A percentile compares a stretch with the other conserved stretches of the same genome.
phyloP scores from a whole-genome alignment of 1,284 basidiomycete genomes.

The Heterobasidion parviporum region DNA sequence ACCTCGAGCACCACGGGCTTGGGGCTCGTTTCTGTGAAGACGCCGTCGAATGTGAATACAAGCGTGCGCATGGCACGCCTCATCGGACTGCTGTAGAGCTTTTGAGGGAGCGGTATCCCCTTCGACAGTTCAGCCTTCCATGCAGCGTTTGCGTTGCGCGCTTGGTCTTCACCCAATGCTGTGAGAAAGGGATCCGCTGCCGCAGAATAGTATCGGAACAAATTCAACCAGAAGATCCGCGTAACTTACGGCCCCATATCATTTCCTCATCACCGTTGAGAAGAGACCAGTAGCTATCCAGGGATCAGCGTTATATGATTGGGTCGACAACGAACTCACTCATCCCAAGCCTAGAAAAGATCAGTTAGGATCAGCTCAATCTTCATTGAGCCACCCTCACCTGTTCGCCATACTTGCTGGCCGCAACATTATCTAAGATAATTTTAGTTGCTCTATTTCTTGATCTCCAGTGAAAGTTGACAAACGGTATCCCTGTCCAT shows the following conservation, averaged over 20 bases:
- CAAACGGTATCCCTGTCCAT: constrained; percentile 68
- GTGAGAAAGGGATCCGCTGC: constrained; percentile 74
- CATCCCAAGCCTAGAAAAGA: constrained; percentile 39
- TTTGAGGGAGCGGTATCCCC: constrained; percentile 53
- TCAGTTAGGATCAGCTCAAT: neutral
- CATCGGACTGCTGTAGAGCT: constrained; percentile 66
- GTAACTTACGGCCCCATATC: constrained; percentile 67
- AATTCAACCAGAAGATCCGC: neutral
- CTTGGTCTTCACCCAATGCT: constrained; percentile 56
- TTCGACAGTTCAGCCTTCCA: constrained; percentile 51
- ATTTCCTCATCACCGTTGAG: constrained; percentile 64
- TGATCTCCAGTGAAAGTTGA: constrained; percentile 4
- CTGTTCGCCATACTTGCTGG: constrained; percentile 60
- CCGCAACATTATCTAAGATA: constrained; percentile 61
- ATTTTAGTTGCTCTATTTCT: neutral
- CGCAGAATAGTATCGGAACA: constrained; percentile 2
- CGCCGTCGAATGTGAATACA: constrained; percentile 50
- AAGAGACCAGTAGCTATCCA: constrained; percentile 56
- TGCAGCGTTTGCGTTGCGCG: constrained; percentile 37
- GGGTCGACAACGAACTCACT: constrained; percentile 28
- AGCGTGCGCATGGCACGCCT: constrained; percentile 67
- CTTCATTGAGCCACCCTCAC: constrained; percentile 22
- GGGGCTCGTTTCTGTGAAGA: constrained; percentile 6
- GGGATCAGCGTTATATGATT: neutral
- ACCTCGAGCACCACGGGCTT: constrained; percentile 23